Evolutionary conservation across 1,284 basidiomycete species (phyloP), one percentile per base, ranked within the genome.

Genomic region (Ceratobasidium sp.): DNA sequence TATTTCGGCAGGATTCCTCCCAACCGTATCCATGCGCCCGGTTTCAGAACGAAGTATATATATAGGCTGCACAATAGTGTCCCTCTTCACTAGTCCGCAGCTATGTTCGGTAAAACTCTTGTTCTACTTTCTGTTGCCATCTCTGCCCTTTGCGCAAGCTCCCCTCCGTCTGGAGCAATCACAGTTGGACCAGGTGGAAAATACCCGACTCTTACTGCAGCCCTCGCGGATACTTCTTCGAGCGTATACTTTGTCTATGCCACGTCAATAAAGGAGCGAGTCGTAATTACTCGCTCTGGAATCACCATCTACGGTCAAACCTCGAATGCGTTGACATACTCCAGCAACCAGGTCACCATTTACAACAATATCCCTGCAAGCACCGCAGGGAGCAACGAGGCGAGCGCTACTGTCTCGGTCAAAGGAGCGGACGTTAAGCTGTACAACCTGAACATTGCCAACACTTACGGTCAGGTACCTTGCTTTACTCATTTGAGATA

Each of bases 241-340:
- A 60, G 23, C 39, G 73, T 78, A 28, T 79, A 75, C 66, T 80
- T 80, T 51, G 53, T 80, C 55, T 80, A 78, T 33, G 75, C 76
- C 46, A 72, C 72, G 26, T 33, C 71, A 6, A 72, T 79, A 64
- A 67, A 80, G 15, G 80, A 79, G 58, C 75, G 70, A 13, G 78
- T 79, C n/a, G 76, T 79, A 26, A 80, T 80, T 28, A 63, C 80
- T 39, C 75, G 80, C 39, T 73, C 78, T 33, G 60, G 33, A 33
- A 33, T 80, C 46, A 80, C 71, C 13, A 80, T 80, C n/a, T 80
- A 80, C 33, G 80, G 80, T 23, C 75, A 77, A 51, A 80, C 80
- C 10, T 78, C 78, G 7, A 77, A 63, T 69, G 69, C 61, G 7
- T 33, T 70, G 13, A 61, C 69, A 18, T 79, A 80, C 63, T 40